Conservation (phyloP, 2,329 filamentous ascomycete species). For the Hypoxylon sp. region DNA sequence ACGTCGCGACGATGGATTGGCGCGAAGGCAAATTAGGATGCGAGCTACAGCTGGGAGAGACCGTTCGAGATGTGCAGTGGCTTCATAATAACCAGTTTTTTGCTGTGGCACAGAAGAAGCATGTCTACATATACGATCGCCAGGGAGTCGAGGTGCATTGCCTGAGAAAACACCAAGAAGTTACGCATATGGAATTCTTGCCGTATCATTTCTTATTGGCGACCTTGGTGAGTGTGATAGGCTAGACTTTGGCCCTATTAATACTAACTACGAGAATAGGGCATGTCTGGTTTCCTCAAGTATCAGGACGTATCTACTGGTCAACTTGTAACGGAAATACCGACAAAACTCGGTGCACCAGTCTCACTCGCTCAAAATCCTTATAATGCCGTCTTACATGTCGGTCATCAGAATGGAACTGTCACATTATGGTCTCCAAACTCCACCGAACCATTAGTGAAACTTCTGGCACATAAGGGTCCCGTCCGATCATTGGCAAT, state of each 20-base stretch:
- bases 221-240: conserved; percentile 75
- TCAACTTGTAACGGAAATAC: conserved; percentile 86
- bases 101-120: conserved; percentile 93
- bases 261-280: conserved; percentile 61
- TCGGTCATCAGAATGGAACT: conserved; percentile 94
- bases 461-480: conserved; percentile 89
- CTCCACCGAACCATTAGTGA: conserved; percentile 86
- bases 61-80: conserved; percentile 89
- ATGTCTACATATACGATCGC: conserved; percentile 95
- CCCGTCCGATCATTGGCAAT: conserved; percentile 88
- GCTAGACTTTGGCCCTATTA: neutral
- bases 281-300: conserved; percentile 77
- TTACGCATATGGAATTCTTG: conserved; percentile 93
- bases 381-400: conserved; percentile 90
- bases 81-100: conserved; percentile 96
- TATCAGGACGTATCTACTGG: conserved; percentile 97
- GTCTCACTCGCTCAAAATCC: conserved; percentile 90
- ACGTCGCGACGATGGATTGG: conserved; percentile 98
- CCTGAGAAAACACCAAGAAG: conserved; percentile 89
- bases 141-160: conserved; percentile 94
- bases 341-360: conserved; percentile 86
- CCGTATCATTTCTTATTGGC: conserved; percentile 96
- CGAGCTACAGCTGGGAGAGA: conserved; percentile 92
- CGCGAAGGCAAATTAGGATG: conserved; percentile 90
- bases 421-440: conserved; percentile 98